These are phyloP conservation scores for Fusarium sp. DNA, from an alignment of 2,329 filamentous ascomycete genomes.

Conservation along the genomic window DNA sequence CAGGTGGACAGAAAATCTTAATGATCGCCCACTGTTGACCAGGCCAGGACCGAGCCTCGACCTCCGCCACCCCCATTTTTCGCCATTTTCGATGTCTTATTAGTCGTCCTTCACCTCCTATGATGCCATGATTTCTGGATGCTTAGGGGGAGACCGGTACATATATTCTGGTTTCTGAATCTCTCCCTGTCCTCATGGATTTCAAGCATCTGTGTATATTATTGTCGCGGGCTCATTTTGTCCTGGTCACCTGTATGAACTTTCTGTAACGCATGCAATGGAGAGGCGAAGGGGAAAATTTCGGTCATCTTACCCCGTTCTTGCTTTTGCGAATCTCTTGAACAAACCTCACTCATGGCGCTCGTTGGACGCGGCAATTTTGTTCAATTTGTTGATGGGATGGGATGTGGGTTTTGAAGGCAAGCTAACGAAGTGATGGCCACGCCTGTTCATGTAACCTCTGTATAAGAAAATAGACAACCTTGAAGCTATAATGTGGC, in stretches of 20 bases:
- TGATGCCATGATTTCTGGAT: constrained; percentile 32
- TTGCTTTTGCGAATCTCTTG: constrained; percentile 29
- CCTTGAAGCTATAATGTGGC: constrained; percentile 32
- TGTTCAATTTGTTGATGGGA: constrained; percentile 40
- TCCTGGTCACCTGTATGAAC: constrained; percentile 33
- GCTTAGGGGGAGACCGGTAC: constrained; percentile 10
- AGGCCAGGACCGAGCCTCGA: constrained; percentile 36
- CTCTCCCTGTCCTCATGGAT: constrained; percentile 5
- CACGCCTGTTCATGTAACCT: constrained; percentile 45
- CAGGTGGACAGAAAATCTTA: constrained; percentile 44
- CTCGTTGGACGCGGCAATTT: constrained; percentile 14
- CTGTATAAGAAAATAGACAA: constrained; percentile 51
- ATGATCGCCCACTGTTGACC: constrained; percentile 44
- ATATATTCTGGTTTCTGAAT: constrained; percentile 22
- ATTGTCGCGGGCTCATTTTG: constrained; percentile 36
- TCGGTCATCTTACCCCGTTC: constrained; percentile 17
- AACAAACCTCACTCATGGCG: constrained; percentile 30
- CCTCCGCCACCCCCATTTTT: constrained; percentile 28
- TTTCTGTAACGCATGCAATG: constrained; percentile 28
- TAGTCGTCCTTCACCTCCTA: constrained; percentile 43
- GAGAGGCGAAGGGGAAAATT: constrained; percentile 20
- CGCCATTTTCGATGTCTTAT: constrained; percentile 47
- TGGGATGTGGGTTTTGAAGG: constrained; percentile 30
- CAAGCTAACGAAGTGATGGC: constrained; percentile 36
- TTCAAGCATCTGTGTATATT: constrained; percentile 46